Conservation (phyloP, 75 land plant species). For the Azolla pinnata region DNA sequence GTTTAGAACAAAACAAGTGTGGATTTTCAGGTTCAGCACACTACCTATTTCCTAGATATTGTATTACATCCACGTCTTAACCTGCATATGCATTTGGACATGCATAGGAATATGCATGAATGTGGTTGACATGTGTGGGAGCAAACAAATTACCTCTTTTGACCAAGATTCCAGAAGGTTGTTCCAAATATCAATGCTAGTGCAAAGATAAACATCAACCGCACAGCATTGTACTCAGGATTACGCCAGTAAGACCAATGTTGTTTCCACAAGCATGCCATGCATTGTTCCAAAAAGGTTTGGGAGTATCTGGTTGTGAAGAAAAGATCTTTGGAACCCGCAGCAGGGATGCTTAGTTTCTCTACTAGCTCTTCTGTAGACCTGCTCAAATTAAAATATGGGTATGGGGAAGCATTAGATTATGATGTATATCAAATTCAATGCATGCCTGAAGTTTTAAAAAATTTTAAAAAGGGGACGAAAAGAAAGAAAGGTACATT, state of each 20-base stretch:
- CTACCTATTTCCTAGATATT: too few species aligned
- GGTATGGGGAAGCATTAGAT: neutral
- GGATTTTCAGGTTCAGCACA: too few species aligned
- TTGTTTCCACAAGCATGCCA: slow-evolving; percentile 69
- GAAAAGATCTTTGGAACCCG: slow-evolving; percentile 36
- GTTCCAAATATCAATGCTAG: slow-evolving; percentile 47
- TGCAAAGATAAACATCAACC: slow-evolving; percentile 40
- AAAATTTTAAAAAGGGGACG: neutral
- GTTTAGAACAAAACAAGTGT: neutral
- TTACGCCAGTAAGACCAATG: slow-evolving; percentile 66
- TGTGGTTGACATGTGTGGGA: neutral
- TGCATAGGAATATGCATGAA: neutral
- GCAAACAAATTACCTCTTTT: slow-evolving; percentile 27
- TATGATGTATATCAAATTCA: neutral
- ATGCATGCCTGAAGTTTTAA: neutral
- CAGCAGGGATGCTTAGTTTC: slow-evolving; percentile 36
- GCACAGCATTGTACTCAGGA: slow-evolving; percentile 47
- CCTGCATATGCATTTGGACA: neutral
- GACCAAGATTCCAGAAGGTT: slow-evolving; percentile 48
- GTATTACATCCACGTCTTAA: too few species aligned
- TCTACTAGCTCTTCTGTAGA: slow-evolving; percentile 40
- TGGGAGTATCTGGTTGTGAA: slow-evolving; percentile 51
- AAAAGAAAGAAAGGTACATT: neutral
- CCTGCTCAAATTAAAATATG: too few species aligned
- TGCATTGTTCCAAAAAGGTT: slow-evolving; percentile 34